Conservation (phyloP, 345 rosid genomes). For the Pseudoturritis turrita region DNA sequence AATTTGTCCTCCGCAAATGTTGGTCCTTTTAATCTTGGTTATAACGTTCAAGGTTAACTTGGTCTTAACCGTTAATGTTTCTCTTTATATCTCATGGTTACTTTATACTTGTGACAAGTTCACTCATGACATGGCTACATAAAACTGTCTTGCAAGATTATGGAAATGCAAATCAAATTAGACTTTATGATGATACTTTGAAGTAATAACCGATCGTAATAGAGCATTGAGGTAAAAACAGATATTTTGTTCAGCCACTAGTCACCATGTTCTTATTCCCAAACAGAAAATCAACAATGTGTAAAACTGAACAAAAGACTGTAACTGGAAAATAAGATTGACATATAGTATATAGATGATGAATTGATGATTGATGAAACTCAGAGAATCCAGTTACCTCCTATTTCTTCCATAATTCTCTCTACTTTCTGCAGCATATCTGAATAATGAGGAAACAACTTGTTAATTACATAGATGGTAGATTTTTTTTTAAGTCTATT, state of each 20-base stretch:
- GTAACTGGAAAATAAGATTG: neutral
- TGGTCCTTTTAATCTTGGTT: too few species aligned
- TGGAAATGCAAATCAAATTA: neutral
- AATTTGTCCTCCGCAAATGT: too few species aligned
- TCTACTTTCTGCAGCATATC: constrained; percentile 78
- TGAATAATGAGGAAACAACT: constrained; percentile 28
- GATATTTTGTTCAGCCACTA: neutral
- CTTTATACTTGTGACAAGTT: too few species aligned
- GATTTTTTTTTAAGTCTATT: neutral
- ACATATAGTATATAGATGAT: neutral
- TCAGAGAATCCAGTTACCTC: constrained; percentile 36
- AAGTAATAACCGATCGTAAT: neutral
- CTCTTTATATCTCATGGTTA: too few species aligned
- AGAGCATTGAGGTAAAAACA: too few species aligned
- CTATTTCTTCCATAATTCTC: constrained; percentile 54
- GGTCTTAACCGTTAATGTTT: too few species aligned
- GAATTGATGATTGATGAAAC: too few species aligned
- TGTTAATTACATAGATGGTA: neutral
- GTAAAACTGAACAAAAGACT: neutral
- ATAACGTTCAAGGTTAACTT: too few species aligned
- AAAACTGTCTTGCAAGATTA: neutral
- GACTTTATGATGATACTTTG: neutral
- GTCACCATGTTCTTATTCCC: neutral
- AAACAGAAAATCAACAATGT: neutral
- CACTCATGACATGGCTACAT: too few species aligned